These are phyloP conservation scores for Cryptococcus hybrid DNA, from an alignment of 1,284 basidiomycete species.

Conservation along the genomic window DNA sequence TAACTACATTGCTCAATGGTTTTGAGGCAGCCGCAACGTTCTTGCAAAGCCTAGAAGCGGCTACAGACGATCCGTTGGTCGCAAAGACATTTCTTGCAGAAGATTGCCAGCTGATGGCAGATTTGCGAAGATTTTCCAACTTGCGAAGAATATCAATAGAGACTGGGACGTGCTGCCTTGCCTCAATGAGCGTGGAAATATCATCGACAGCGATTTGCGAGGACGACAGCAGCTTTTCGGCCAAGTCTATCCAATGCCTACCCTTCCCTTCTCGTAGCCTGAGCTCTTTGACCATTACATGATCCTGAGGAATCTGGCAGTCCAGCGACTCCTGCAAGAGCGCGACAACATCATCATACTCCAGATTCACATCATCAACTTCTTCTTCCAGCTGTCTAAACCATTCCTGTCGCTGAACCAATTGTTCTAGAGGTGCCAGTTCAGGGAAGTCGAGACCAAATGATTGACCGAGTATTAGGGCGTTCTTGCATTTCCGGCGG, in stretches of 20 bases:
- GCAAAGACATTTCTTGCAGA: slow-evolving; percentile 23
- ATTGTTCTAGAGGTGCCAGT: slow-evolving; percentile 26
- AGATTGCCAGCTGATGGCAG: slow-evolving; percentile 32
- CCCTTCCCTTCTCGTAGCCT: slow-evolving; percentile 23
- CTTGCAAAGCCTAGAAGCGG: slow-evolving; percentile 35
- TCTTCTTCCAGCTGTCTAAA: slow-evolving; percentile 40
- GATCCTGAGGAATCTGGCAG: slow-evolving; percentile 28
- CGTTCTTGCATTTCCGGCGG: slow-evolving; percentile 30
- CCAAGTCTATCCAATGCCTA: slow-evolving; percentile 23
- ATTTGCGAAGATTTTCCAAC: slow-evolving; percentile 37
- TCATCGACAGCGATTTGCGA: slow-evolving; percentile 26
- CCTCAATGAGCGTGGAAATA: slow-evolving; percentile 25
- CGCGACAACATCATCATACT: slow-evolving; percentile 37
- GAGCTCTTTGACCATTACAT: slow-evolving; percentile 34
- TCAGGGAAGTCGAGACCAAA: slow-evolving; percentile 47
- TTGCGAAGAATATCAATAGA: slow-evolving; percentile 30
- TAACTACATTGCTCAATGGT: slow-evolving; percentile 22
- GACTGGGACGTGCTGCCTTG: slow-evolving; percentile 28
- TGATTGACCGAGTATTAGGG: slow-evolving; percentile 40
- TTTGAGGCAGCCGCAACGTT: slow-evolving; percentile 24
- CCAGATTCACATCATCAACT: slow-evolving; percentile 42
- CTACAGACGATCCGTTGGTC: slow-evolving; percentile 17
- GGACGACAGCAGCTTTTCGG: slow-evolving; percentile 19
- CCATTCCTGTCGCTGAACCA: slow-evolving; percentile 43
- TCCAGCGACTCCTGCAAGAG: slow-evolving; percentile 36